These are phyloP conservation scores for Paracorniculantispora psalliotae DNA, from an alignment of 2,329 filamentous ascomycete species.

Conservation along the genomic window DNA sequence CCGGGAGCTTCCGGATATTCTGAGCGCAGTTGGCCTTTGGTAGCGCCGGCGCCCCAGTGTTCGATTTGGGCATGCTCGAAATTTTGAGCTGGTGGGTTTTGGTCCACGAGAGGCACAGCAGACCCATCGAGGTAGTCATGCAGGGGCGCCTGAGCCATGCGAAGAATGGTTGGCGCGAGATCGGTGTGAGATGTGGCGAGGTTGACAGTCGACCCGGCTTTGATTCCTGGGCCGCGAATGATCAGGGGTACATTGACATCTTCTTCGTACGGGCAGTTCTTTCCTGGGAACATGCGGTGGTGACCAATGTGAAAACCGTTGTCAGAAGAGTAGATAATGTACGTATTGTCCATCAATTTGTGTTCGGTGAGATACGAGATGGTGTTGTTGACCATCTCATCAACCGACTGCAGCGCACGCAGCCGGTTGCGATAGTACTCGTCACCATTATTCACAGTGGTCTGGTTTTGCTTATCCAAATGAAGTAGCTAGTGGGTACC, in stretches of 20 bases:
- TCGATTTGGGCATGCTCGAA: not conserved
- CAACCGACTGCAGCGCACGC: conserved; percentile 48
- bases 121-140: not conserved
- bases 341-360: conserved; percentile 57
- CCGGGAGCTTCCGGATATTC: not conserved
- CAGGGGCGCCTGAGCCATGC: conserved; percentile 8
- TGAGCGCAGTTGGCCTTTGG: not conserved
- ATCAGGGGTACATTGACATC: conserved; percentile 56
- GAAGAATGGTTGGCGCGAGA: conserved; percentile 48
- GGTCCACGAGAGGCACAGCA: not conserved
- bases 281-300: conserved; percentile 54
- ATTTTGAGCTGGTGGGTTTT: not conserved
- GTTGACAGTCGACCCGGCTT: conserved; percentile 34
- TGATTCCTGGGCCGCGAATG: conserved; percentile 50
- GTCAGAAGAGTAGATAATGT: conserved; percentile 55
- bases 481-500: not conserved
- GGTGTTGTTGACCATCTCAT: conserved; percentile 48
- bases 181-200: conserved; percentile 58
- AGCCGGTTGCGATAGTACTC: conserved; percentile 42
- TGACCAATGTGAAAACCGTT: conserved; percentile 59
- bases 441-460: not conserved
- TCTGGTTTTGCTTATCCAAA: not conserved
- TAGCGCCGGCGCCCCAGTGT: not conserved
- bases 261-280: conserved; percentile 54
- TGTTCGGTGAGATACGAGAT: conserved; percentile 39